Base-by-base conservation (phyloP, 2,329 filamentous ascomycete species). In the Ceratocystis huliohia region DNA sequence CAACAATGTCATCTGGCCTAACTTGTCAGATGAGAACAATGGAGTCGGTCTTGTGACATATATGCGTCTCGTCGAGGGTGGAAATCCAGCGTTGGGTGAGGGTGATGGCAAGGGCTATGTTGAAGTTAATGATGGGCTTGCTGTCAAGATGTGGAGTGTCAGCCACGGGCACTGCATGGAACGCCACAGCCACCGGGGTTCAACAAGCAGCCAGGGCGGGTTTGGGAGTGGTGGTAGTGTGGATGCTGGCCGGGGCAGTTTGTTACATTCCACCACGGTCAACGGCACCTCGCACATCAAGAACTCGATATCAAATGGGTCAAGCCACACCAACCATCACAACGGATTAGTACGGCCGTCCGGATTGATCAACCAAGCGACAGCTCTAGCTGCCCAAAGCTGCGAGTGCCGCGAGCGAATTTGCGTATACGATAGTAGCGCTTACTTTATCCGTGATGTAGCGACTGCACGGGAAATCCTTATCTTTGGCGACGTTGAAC, bases 1-100 rank as follows among this genome's bases (percentile, higher is more conserved):
- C 79, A 99, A 99, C 76, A 95, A 96, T 72, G 79, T 96, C 67
- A 96, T 97, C 65, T 99, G 94, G 94, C 94, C 94, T 0, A 99
- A 99, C 71, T 78, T 99, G 48, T 95, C 91, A 0, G 93, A 99
- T 72, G 94, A 99, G 76, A 94, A 96, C 74, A 91, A 92, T 44
- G 94, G 94, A 28, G 92, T 92, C 3, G 94, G 94, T 0, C 81
- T 99, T 33, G 85, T 99, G 44, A 96, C 91, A 0, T 97, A 96
- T 71, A 87, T 91, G 74, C 84, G 94, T 17, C 80, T 99, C 8
- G 87, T 90, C 4, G 92, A 96, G 73, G 93, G 92, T 10, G 93
- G 93, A 2, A 94, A 93, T 68, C 86, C 88, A 1, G 87, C 89
- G 30, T 79, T 96, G 5, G 92, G 91, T 1, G 87, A 90, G 69